These are phyloP conservation scores for Metarhizium album DNA, from an alignment of 2,329 filamentous ascomycete genomes.

Conservation along the genomic window DNA sequence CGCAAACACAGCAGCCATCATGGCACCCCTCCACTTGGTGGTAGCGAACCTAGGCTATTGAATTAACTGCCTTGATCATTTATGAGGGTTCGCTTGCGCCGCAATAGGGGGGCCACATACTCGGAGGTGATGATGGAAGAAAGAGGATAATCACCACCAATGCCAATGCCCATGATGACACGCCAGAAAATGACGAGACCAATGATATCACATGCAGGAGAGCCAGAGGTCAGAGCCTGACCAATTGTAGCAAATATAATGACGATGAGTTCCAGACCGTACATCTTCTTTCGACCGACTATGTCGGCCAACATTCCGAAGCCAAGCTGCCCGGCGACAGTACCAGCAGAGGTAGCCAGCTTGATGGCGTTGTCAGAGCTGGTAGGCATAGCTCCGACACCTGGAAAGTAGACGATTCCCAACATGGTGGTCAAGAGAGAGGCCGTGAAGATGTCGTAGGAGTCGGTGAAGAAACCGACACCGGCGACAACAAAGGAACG, in stretches of 20 bases:
- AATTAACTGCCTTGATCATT: neutral
- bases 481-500: conserved; percentile 68
- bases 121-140: conserved; percentile 79
- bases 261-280: conserved; percentile 69
- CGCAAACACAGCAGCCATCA: conserved; percentile 79
- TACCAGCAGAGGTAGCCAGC: conserved; percentile 72
- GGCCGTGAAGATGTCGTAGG: conserved; percentile 74
- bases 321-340: conserved; percentile 69
- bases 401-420: conserved; percentile 64
- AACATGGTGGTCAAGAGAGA: conserved; percentile 65
- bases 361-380: conserved; percentile 73
- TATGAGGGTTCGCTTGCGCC: neutral
- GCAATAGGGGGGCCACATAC: conserved; percentile 27
- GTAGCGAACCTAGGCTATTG: conserved; percentile 46
- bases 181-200: conserved; percentile 72
- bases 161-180: conserved; percentile 51
- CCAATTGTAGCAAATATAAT: conserved; percentile 71
- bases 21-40: conserved; percentile 74
- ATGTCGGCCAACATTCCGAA: conserved; percentile 73
- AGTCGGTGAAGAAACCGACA: conserved; percentile 82
- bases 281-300: conserved; percentile 60
- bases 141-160: conserved; percentile 59
- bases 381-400: conserved; percentile 48
- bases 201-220: conserved; percentile 50
- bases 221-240: conserved; percentile 55